Conservation (phyloP, 2,329 filamentous ascomycete genomes). For the Bimuria novae-zelandiae region DNA sequence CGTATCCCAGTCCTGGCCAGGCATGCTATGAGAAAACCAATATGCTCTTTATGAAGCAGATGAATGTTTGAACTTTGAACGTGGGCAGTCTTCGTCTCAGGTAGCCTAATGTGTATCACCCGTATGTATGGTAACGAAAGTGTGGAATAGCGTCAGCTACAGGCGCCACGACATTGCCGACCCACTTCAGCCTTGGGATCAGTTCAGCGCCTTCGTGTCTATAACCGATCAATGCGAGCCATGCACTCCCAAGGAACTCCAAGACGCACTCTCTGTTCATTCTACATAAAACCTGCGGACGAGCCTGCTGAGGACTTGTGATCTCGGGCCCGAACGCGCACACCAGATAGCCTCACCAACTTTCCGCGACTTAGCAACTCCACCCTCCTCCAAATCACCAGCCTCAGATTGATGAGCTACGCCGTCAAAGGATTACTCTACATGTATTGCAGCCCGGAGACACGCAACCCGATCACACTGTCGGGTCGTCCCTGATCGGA, state of each 20-base stretch:
- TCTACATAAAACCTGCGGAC: background rate
- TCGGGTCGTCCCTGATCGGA: background rate
- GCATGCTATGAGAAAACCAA: constrained; percentile 1
- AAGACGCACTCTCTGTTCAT: background rate
- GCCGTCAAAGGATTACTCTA: background rate
- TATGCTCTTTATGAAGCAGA: constrained; percentile 6
- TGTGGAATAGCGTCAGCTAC: background rate
- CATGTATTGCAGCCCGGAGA: background rate
- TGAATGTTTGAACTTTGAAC: background rate
- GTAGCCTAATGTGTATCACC: background rate
- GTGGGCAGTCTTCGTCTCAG: background rate
- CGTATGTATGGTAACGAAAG: background rate
- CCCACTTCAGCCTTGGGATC: background rate
- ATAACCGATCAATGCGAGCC: background rate
- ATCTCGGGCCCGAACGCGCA: background rate
- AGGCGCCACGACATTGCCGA: background rate
- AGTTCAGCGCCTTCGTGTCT: background rate
- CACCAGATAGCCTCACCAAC: background rate
- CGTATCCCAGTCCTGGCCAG: constrained; percentile 3
- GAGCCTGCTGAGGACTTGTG: background rate
- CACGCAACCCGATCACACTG: background rate
- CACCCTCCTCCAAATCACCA: background rate
- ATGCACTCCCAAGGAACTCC: background rate
- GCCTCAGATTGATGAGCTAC: background rate
- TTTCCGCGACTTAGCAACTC: background rate